Evolutionary conservation across 768 basidiomycete species (phyloP).

Genomic region (Rhizopogon vinicolor): DNA sequence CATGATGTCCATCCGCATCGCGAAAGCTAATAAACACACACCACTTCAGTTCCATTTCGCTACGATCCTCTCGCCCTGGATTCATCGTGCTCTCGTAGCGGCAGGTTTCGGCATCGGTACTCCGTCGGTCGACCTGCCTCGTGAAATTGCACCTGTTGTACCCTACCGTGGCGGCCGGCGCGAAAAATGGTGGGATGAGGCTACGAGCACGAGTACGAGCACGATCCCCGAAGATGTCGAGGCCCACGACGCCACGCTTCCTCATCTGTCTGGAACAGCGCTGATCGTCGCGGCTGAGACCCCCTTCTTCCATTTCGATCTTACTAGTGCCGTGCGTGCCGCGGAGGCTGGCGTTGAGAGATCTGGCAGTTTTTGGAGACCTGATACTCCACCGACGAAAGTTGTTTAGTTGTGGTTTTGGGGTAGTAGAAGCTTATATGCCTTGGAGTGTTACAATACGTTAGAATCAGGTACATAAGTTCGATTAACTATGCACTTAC

Average conservation of each 20-base stretch:
- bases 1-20: not conserved
- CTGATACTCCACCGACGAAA: not conserved
- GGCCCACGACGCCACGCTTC: constrained; percentile 14
- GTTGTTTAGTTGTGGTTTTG: not conserved
- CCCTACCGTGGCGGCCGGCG: constrained; percentile 47
- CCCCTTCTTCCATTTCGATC: constrained; percentile 91
- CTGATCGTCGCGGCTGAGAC: constrained; percentile 51
- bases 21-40: not conserved
- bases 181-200: constrained; percentile 13
- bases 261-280: not conserved
- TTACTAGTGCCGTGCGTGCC: constrained; percentile 63
- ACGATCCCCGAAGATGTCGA: constrained; percentile 25
- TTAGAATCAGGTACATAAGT: not conserved
- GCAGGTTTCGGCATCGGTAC: constrained; percentile 86
- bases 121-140: constrained; percentile 32
- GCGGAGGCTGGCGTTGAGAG: constrained; percentile 44
- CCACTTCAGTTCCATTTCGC: constrained; percentile 84
- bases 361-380: not conserved
- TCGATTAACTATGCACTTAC: too few relatives aligned
- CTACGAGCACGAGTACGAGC: not conserved
- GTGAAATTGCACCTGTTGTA: constrained; percentile 75
- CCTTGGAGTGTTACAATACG: too few relatives aligned
- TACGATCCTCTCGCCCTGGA: constrained; percentile 89
- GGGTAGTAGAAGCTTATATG: too few relatives aligned
- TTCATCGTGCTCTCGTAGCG: constrained; percentile 80